Conservation (phyloP, 2,329 filamentous ascomycete species). For the Pseudocercospora ulei region DNA sequence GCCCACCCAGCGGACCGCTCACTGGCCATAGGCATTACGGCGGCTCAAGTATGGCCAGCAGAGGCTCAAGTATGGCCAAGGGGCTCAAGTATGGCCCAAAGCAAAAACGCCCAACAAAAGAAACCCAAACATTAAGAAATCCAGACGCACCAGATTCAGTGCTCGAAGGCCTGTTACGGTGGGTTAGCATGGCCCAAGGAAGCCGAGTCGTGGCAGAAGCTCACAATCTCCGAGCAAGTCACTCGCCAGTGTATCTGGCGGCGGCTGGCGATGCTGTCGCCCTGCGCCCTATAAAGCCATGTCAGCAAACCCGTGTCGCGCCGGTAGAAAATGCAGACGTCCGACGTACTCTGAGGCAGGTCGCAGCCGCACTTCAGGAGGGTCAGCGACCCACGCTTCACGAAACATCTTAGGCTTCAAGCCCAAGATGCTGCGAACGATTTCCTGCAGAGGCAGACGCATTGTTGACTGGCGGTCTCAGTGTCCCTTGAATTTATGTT, state of each 20-base stretch:
- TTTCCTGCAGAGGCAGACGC: conserved; percentile 1
- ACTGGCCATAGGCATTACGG: not conserved
- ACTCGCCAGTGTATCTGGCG: too few relatives aligned
- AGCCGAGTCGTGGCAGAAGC: too few relatives aligned
- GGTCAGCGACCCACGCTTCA: not conserved
- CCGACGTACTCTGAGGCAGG: conserved; percentile 1
- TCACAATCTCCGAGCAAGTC: too few relatives aligned
- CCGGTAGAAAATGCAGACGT: too few relatives aligned
- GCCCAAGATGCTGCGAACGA: not conserved
- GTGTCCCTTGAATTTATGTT: conserved; percentile 4
- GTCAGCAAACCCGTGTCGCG: too few relatives aligned
- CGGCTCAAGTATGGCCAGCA: too few relatives aligned
- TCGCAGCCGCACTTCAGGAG: not conserved
- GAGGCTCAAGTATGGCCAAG: conserved; percentile 1
- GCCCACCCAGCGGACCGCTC: conserved; percentile 1
- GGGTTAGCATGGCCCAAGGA: too few relatives aligned
- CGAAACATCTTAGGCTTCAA: not conserved
- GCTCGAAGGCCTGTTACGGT: not conserved
- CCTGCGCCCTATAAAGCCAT: too few relatives aligned
- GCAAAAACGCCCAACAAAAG: too few relatives aligned
- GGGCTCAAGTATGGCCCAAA: not conserved
- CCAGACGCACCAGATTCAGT: not conserved
- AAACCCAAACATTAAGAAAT: too few relatives aligned
- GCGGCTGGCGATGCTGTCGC: not conserved
- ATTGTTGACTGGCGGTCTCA: not conserved